Base-by-base conservation (phyloP, 495 filamentous ascomycete genomes). In the Penicillium silybi region DNA sequence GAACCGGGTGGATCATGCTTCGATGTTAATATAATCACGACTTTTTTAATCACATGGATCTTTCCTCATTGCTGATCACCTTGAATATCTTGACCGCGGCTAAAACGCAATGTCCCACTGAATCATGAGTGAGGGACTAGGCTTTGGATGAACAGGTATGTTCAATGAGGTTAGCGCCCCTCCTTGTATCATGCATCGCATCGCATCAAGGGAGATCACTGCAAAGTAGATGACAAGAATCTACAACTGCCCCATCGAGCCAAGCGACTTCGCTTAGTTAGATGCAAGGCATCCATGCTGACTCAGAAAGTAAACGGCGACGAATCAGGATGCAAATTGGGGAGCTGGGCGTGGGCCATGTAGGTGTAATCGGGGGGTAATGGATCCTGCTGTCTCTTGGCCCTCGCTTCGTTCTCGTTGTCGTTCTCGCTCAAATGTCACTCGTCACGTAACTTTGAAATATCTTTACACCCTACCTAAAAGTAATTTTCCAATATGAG, bases 261-360 rank as follows among this genome's bases (percentile, higher is more conserved):
- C 46, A 53, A 26, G 13, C 19, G 35, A 20, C 37, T 26, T 40
- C 34, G 38, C 44, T 23, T 23, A 23, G n/a, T 53, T 46, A 37
- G 16, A 48, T n/a, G 54, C 17, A 57, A 46, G 44, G 54, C 42
- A 18, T 40, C 48, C 40, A 27, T 41, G 54, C 29, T 57, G 45
- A 57, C 17, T 49, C 45, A 53, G 18, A 11, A 15, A 11, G 11
- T 13, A 32, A 29, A 11, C 10, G 11, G 8, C 11, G 29, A 32
- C 11, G 9, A 32, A 13, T 32, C 11, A 32, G 10, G 29, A 32
- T 13, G 22, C 22, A 23, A 23, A 23, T 2, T 23, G 22, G 22
- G 22, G 3, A 23, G 22, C 22, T 6, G 6, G 22, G n/a, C n/a
- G 2, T 9, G 5, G 7, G 26, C 11, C 26, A 1, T 13, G 29